Base-by-base conservation (phyloP, 2,329 filamentous ascomycete genomes). In the Hymenoscyphus salicellus region DNA sequence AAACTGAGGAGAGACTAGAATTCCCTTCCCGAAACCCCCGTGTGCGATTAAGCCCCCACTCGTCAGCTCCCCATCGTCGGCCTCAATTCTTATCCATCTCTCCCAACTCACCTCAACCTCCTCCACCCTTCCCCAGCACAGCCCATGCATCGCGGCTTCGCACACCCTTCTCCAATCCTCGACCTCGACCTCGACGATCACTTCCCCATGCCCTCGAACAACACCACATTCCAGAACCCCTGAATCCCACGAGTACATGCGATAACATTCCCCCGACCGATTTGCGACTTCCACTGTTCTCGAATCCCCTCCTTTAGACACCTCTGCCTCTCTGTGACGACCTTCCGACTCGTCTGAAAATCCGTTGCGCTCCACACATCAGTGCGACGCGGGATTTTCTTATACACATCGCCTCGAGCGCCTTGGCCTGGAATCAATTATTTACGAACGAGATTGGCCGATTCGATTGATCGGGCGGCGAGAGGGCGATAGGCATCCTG, bases 311-410 rank as follows among this genome's bases (percentile, higher is more conserved):
- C 14, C n/a, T 5, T 20, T 16, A 28, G 26, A 55, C 17, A 52
- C 28, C n/a, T 28, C 26, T 36, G 26, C 14, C 36, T 59, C 38
- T 58, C 46, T 28, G 61, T 59, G 61, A 63, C 55, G 55, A 38
- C 61, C 62, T 61, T 68, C 66, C 62, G 68, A 69, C 67, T 70
- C 65, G 68, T 69, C 69, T 67, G 69, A 67, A 70, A 65, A 55
- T 32, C 41, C 65, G 56, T 68, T 67, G 66, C 67, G 70, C 69
- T 69, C 68, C 69, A 72, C 65, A 67, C 69, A 61, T 55, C 60
- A 61, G 67, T 70, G 68, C 66, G 69, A 72, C 68, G 61, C 58
- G 56, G 61, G 36, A 60, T 36, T 49, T 64, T 61, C 49, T 63
- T 61, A 66, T 57, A 62, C 62, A 65, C 52, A 62, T 65, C 64